Evolutionary conservation across 805 yeast genomes (phyloP), one percentile per base, ranked within the genome.

Genomic region (Hanseniaspora thailandica): DNA sequence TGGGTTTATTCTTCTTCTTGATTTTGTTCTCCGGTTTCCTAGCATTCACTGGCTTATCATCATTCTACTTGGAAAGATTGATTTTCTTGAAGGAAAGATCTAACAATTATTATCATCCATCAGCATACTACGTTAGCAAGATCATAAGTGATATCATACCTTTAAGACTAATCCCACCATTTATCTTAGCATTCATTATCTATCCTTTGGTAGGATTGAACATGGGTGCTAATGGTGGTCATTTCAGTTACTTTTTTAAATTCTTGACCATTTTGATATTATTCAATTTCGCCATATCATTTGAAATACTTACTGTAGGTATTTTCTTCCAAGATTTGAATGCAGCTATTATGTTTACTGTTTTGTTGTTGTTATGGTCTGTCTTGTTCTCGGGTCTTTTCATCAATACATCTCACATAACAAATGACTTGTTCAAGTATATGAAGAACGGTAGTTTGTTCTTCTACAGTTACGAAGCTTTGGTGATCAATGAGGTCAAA

Each of bases 381-480:
- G 71, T 93, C 56, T 71, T 93, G 53, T 93, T 93, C 72, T 95
- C 97, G 1, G 98, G 98, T 0, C 72, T 93, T 56, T 93, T 93
- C 64, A 80, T 93, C 62, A 90, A 90, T 65, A 86, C 88, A 53
- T 87, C 86, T 47, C 72, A 77, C 31, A 74, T 76, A 60, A 75
- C 77, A 4, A 66, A 69, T 31, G 66, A 71, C 38, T 79, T 74
- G 56, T 77, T 88, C 55, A 77, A 77, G 52, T 82, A 86, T 77
- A 71, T 89, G 58, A 88, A 88, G 67, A 84, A 84, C 71, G 66
- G 89, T 23, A 88, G 97, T 1, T 78, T 90, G 52, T 93, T 90
- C 75, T 97, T 93, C 66, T 93, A 88, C 63, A 97, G 96, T 0
- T 93, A 90, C 65, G 98, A 93, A 65, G 86, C 97, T 0, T 71